Base-by-base conservation (phyloP, 2,329 filamentous ascomycete species). In the Neocatenulostroma microsporum region DNA sequence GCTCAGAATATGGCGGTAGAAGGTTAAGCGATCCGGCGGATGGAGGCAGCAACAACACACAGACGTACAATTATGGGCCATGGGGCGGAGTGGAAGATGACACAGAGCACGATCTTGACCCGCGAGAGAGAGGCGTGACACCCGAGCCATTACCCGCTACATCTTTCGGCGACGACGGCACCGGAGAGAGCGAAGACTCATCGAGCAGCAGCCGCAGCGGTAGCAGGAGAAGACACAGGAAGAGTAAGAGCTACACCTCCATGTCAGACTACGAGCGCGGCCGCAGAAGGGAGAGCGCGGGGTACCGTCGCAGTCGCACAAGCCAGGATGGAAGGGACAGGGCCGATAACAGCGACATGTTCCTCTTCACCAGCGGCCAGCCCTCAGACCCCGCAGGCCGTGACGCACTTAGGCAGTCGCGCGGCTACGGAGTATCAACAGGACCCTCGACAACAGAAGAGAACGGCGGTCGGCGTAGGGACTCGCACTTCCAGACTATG, bases 231-330 rank as follows among this genome's bases (percentile, higher is more conserved):
- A 53, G 55, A 29, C 57, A 61, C 35, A 47, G 57, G 29, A 60
- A 59, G 46, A 54, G 49, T 50, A 57, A 53, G 15, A 89, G 89
- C 2, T 96, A 87, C 67, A 94, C 86, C 61, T 87, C 95, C 63
- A 88, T 96, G 54, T 87, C 96, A 51, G 91, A 96, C 61, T 72
- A 95, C 37, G 55, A 58, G 34, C 51, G 57, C 9, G 56, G 56
- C 3, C 41, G 56, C 7, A 37, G 56, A 37, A 44, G 54, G 5
- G 49, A 54, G 27, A 54, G 76, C 76, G 34, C 82, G 87, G 56
- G 81, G 79, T 14, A 80, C 18, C 27, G 48, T 10, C 37, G 41
- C 13, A 46, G 49, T 18, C 32, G 44, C 21, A 32, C 30, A 11
- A 40, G 38, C 13, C n/a, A n/a, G n/a, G n/a, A n/a, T n/a, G 27